Evolutionary conservation across 1,284 basidiomycete species (phyloP).

Genomic region (Cutaneotrichosporon mucoides): DNA sequence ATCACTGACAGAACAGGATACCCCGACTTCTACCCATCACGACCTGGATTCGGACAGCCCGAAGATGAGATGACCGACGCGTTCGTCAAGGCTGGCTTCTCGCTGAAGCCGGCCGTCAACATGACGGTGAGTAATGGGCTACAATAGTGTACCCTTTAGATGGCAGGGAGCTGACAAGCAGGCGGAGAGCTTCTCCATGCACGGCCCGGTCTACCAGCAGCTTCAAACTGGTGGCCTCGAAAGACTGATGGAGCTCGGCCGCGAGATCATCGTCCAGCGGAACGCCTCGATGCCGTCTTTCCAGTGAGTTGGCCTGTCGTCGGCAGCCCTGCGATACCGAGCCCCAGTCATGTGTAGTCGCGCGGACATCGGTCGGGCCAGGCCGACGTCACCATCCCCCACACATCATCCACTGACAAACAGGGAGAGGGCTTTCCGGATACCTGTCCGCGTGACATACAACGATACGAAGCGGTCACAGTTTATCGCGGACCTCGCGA

Average conservation of each 20-base stretch:
- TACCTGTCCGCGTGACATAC: slow-evolving; percentile 81
- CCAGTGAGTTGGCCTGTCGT: slow-evolving; percentile 6
- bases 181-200: slow-evolving; percentile 57
- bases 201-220: slow-evolving; percentile 54
- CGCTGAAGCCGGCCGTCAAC: slow-evolving; percentile 57
- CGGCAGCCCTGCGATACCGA: background rate
- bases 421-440: slow-evolving; percentile 71
- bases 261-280: slow-evolving; percentile 66
- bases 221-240: slow-evolving; percentile 56
- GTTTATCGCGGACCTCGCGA: slow-evolving; percentile 88
- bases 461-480: slow-evolving; percentile 82
- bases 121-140: slow-evolving; percentile 7
- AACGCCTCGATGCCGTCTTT: slow-evolving; percentile 39
- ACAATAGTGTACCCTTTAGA: background rate
- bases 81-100: slow-evolving; percentile 75
- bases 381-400: background rate
- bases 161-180: slow-evolving; percentile 21
- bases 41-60: slow-evolving; percentile 72
- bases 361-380: background rate
- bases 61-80: slow-evolving; percentile 75
- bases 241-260: slow-evolving; percentile 72
- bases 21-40: slow-evolving; percentile 78
- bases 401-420: background rate
- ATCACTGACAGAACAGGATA: slow-evolving; percentile 57
- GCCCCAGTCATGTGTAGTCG: background rate